Conservation (phyloP, 257 asterid genomes). For the Haberlea rhodopensis region DNA sequence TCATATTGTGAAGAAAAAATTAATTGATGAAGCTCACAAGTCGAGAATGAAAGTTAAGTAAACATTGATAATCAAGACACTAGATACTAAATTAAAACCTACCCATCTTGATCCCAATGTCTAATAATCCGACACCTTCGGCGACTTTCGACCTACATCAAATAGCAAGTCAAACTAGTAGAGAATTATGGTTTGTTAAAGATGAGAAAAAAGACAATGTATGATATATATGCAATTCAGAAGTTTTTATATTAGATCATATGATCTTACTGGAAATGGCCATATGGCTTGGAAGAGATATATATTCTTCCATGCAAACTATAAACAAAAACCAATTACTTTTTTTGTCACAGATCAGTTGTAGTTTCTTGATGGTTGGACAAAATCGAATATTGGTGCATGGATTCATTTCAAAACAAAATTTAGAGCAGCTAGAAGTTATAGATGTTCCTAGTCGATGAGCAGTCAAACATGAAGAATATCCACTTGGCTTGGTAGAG, state of each 20-base stretch:
- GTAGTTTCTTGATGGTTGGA: neutral
- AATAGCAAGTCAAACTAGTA: conserved; percentile 24
- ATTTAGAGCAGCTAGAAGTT: neutral
- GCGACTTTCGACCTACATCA: conserved; percentile 82
- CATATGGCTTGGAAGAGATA: no score
- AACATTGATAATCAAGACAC: conserved; percentile 15
- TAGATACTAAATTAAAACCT: conserved; percentile 26
- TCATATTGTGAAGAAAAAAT: conserved; percentile 16
- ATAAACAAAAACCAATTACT: neutral
- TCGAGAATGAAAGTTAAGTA: neutral
- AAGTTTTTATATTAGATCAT: neutral
- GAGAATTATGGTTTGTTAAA: conserved; percentile 14
- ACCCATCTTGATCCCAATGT: conserved; percentile 98
- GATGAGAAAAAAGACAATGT: neutral
- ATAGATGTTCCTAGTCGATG: no score
- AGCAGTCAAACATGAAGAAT: no score
- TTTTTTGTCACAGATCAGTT: neutral
- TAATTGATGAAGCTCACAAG: conserved; percentile 21
- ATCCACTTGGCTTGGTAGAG: no score
- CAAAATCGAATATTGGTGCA: conserved; percentile 12
- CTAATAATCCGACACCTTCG: conserved; percentile 76
- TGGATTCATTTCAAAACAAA: neutral
- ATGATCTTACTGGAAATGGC: neutral
- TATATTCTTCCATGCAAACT: no score
- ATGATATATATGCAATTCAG: neutral